Evolutionary conservation across 345 rosid species (phyloP).

Genomic region (Litchi chinensis): DNA sequence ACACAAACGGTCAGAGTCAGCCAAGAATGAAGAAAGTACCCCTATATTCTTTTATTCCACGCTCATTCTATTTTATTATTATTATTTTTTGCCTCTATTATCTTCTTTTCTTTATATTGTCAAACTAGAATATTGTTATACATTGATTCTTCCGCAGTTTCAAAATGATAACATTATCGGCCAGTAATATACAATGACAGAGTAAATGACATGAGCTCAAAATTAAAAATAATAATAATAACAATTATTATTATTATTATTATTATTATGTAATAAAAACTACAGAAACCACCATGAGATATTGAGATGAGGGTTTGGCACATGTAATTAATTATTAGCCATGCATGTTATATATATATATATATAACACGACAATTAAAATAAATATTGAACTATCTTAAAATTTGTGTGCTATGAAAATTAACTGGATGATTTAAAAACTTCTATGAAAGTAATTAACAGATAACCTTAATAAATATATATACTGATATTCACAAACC

Average conservation of each 20-base stretch:
- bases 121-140: neutral
- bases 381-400: neutral
- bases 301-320: neutral
- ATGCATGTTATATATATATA: too few species aligned
- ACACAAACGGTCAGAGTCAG: conserved; percentile 22
- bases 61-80: neutral
- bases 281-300: neutral
- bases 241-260: too few species aligned
- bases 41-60: conserved; percentile 19
- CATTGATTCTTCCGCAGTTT: neutral
- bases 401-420: neutral
- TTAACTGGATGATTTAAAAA: too few species aligned
- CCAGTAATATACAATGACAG: neutral
- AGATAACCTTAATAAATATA: too few species aligned
- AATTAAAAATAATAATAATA: too few species aligned
- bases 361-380: neutral
- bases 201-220: neutral
- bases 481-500: too few species aligned
- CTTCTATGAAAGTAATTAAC: too few species aligned
- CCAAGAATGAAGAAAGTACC: conserved; percentile 20
- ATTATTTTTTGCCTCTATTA: neutral
- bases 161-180: too few species aligned
- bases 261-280: neutral
- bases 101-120: neutral
- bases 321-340: neutral